A percentile compares a stretch with the other conserved stretches of the same genome.
Evolutionary conservation across 768 basidiomycete genomes (phyloP).

Genomic region (Amanita polypyramis): DNA sequence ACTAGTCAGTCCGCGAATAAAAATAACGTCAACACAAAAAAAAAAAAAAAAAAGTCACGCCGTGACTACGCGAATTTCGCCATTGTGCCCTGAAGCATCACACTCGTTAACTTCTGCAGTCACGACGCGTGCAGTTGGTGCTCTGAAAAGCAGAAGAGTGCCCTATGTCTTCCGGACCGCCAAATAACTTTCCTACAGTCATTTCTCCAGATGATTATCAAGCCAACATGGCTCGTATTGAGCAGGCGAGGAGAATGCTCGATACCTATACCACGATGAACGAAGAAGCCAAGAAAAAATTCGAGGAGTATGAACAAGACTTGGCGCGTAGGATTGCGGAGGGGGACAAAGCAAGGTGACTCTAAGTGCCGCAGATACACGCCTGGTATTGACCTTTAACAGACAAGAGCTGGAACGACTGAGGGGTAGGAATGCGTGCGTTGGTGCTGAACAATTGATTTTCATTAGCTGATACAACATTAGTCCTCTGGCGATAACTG

Average conservation of each 20-base stretch:
- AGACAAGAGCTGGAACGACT: conserved; percentile 5
- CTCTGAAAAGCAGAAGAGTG: not conserved
- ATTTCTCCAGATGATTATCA: conserved; percentile 21
- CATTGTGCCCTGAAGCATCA: not conserved
- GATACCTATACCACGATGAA: conserved; percentile 27
- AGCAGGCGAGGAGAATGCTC: conserved; percentile 21
- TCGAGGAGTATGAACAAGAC: conserved; percentile 18
- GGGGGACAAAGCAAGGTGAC: conserved; percentile 35
- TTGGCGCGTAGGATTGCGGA: conserved; percentile 26
- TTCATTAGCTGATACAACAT: not conserved
- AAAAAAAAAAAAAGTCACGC: no score
- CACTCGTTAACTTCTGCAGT: not conserved
- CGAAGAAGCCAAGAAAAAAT: conserved; percentile 24
- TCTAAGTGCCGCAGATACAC: not conserved
- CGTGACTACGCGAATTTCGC: no score
- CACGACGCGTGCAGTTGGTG: not conserved
- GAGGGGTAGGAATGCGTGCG: not conserved
- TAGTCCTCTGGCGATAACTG: conserved; percentile 1
- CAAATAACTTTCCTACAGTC: conserved; percentile 9
- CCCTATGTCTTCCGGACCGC: conserved; percentile 15
- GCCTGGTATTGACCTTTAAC: not conserved
- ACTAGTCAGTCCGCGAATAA: no score
- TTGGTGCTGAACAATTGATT: not conserved
- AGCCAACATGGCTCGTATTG: conserved; percentile 18
- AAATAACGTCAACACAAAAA: no score